Base-by-base conservation (phyloP, 371 early-diverging fungal species). In the Actinomortierella wolfii region DNA sequence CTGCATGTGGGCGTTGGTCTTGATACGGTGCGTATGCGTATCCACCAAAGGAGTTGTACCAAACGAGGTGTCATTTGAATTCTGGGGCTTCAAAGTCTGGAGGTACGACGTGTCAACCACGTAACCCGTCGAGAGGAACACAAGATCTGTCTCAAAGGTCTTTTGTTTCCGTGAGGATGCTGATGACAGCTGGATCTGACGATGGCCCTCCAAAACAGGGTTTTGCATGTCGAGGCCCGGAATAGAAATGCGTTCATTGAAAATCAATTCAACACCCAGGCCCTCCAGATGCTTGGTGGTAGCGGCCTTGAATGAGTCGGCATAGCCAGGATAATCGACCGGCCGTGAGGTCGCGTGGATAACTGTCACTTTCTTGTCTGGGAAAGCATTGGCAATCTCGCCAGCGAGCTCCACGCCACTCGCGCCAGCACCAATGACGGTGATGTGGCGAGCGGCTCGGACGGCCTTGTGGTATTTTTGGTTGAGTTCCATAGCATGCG, bases 341-440 rank as follows among this genome's bases (percentile, higher is more conserved):
- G 26, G 83, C 56, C 18, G 80, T 49, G 39, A 57, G 57, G 23
- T 54, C 2, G 59, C 68, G 73, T 66, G 87, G 20, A 87, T 79
- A 6, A 91, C 42, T 0, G 83, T 80, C 0, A 90, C 76, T 5
- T 81, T 70, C 57, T 87, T 87, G 47, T 77, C 56, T 1, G 84
- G 83, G 50, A 76, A 81, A 6, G 66, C 62, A 48, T 77, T 69
- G 17, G 76, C 78, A 39, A 89, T 83, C 45, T 86, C 87, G 3
- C 81, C 82, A 3, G 86, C 88, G 47, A 87, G 77, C 54, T 89
- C 91, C 26, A 86, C 84, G 5, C 89, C 90, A 17, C 84, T 86
- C 1, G 88, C 79, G 9, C 89, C 89, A 18, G 86, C 88, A 20
- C 89, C 89, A 23, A 89, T 79, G 29, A 88, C 78, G 0, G 89